Evolutionary conservation across 306 rosid species (phyloP), one percentile per base, ranked within the genome.

Genomic region (Medicago lupulina): DNA sequence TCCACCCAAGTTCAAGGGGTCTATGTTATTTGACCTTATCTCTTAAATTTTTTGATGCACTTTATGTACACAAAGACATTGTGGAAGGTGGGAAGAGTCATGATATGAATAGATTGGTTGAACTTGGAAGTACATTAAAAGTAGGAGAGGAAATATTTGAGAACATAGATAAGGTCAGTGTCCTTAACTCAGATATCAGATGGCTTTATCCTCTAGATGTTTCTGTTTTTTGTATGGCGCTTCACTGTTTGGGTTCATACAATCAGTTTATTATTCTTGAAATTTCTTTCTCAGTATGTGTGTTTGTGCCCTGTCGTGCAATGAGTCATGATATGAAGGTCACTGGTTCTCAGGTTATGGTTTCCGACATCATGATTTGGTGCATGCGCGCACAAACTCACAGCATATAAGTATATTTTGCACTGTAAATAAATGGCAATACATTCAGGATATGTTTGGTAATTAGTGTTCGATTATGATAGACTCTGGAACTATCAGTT

Each of bases 1-100:
- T 85, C 67, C 88, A 82, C 84, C 88, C 88, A 51, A 82, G 88
- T 50, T 38, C 80, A 75, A 75, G 71, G 75, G 82, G 84, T 46
- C 82, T 55, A 0, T 59, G 79, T 69, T 76, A 79, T 76, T 79
- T 85, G 73, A 76, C 86, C 76, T 50, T 85, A 25, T 75, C 84
- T 71, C 62, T 85, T 44, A 82, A 85, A 76, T 12, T 71, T 70
- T 82, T 13, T 79, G 6, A 54, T 66, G 82, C 62, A 71, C 50
- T 82, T 67, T 79, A 11, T 79, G 88, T 76, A 2, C 88, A 79
- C 58, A 85, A 85, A 82, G 84, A 85, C 75, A 82, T 85, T 40
- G 17, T 39, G 76, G 88, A 85, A 79, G 65, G 70, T 44, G 80
- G 83, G 64, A 85, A 85, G 76, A 43, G 80, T 78, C 76, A 53